Conservation (phyloP, 805 yeast genomes). For the Candida vartiovaarae region DNA sequence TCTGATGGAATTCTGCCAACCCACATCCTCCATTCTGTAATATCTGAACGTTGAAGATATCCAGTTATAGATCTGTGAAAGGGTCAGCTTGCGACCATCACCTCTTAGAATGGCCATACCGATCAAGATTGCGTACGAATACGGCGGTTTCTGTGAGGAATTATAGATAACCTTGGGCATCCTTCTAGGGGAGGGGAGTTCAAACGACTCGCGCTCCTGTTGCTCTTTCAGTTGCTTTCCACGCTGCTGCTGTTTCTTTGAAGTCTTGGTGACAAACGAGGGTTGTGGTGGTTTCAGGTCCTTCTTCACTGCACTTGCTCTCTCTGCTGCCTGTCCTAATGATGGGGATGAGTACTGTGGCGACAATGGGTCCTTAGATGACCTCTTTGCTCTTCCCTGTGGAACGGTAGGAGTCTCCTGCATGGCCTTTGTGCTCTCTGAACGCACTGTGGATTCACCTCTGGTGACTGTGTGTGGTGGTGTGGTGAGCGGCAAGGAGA, state of each 20-base stretch:
- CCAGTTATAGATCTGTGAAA: constrained; percentile 88
- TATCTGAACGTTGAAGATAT: constrained; percentile 78
- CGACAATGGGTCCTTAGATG: constrained; percentile 16
- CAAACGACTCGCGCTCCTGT: constrained; percentile 6
- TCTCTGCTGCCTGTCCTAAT: not conserved
- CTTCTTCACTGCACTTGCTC: not conserved
- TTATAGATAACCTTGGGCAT: constrained; percentile 20
- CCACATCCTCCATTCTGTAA: constrained; percentile 78
- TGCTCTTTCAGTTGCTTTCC: constrained; percentile 2
- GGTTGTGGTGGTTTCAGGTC: constrained; percentile 21
- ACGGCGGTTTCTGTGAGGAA: constrained; percentile 66
- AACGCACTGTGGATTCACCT: constrained; percentile 5
- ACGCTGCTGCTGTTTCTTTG: constrained; percentile 10
- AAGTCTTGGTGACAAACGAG: constrained; percentile 12
- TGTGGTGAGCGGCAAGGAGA: constrained; percentile 18
- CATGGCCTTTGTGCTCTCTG: constrained; percentile 10
- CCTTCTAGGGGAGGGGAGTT: constrained; percentile 18
- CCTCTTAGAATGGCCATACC: constrained; percentile 89
- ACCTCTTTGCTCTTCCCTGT: constrained; percentile 15
- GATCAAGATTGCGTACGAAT: constrained; percentile 86
- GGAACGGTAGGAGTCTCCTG: constrained; percentile 22
- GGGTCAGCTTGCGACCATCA: constrained; percentile 60
- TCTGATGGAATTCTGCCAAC: constrained; percentile 97
- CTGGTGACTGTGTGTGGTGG: constrained; percentile 25
- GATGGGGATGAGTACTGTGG: constrained; percentile 24